These are phyloP conservation scores for Poronia punctata DNA, from an alignment of 495 filamentous ascomycete genomes.

Conservation along the genomic window DNA sequence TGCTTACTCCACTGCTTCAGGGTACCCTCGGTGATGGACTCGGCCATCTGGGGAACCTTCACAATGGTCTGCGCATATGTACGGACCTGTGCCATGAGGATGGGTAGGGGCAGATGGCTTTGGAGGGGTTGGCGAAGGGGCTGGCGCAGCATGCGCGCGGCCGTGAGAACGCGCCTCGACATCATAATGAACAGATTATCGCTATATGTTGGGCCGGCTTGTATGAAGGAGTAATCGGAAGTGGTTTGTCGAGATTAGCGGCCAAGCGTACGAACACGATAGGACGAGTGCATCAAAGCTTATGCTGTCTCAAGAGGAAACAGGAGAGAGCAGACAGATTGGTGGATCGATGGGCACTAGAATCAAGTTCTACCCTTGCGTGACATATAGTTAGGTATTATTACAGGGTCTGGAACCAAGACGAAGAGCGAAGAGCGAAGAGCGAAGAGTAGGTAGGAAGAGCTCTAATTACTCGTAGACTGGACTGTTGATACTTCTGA, in stretches of 20 bases:
- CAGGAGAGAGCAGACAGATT: too few relatives aligned
- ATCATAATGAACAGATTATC: conserved; percentile 32
- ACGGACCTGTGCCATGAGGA: conserved; percentile 45
- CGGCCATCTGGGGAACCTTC: conserved; percentile 96
- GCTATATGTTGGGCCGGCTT: not conserved
- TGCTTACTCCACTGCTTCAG: conserved; percentile 94
- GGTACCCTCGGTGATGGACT: conserved; percentile 97
- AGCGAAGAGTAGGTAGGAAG: too few relatives aligned
- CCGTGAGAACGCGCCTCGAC: conserved; percentile 42
- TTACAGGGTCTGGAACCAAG: too few relatives aligned
- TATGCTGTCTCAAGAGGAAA: too few relatives aligned
- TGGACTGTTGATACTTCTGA: too few relatives aligned
- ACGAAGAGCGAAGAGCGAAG: too few relatives aligned
- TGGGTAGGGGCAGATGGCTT: conserved; percentile 26
- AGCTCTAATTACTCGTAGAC: too few relatives aligned
- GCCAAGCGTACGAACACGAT: not conserved
- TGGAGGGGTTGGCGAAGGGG: conserved; percentile 30
- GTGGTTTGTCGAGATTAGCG: not conserved
- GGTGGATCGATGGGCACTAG: too few relatives aligned
- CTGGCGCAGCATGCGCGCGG: conserved; percentile 39
- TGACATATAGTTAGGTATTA: too few relatives aligned
- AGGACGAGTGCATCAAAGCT: too few relatives aligned
- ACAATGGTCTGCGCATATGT: conserved; percentile 70
- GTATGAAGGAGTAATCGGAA: not conserved
- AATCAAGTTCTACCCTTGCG: too few relatives aligned